Evolutionary conservation across 2,329 filamentous ascomycete genomes (phyloP).

Genomic region (Cladosporium phlei): DNA sequence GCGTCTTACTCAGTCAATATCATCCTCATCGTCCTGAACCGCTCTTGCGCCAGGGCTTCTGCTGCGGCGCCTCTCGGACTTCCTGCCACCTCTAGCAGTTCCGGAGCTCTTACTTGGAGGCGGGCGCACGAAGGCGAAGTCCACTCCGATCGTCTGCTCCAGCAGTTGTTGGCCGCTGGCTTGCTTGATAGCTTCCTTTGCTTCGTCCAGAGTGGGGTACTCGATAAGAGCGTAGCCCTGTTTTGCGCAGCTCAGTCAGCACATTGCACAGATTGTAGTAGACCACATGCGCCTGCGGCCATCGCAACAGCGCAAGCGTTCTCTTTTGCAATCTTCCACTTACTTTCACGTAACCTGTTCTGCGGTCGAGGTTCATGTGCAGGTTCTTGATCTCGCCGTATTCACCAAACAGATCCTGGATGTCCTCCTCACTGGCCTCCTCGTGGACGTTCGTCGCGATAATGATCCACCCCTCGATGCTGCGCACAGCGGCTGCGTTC

Average conservation of each 20-base stretch:
- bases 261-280: no score
- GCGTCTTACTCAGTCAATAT: constrained; percentile 9
- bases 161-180: constrained; percentile 73
- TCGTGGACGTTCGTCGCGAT: constrained; percentile 84
- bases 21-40: constrained; percentile 23
- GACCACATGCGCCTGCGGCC: no score
- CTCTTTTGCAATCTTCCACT: constrained; percentile 15
- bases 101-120: constrained; percentile 55
- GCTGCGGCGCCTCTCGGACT: constrained; percentile 37
- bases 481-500: constrained; percentile 75
- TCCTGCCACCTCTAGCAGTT: constrained; percentile 28
- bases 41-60: constrained; percentile 40
- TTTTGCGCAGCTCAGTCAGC: neutral
- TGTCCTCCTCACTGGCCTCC: constrained; percentile 76
- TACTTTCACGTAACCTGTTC: constrained; percentile 84
- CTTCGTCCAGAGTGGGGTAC: constrained; percentile 73
- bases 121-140: constrained; percentile 80
- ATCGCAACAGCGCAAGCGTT: no score
- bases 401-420: constrained; percentile 77
- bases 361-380: constrained; percentile 74
- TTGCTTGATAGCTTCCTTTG: constrained; percentile 74
- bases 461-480: constrained; percentile 86
- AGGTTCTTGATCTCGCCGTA: constrained; percentile 84
- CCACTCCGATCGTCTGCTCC: constrained; percentile 74
- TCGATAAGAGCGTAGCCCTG: constrained; percentile 84